phyloP scores from a whole-genome alignment of 768 basidiomycete genomes.

The Panus rudis region DNA sequence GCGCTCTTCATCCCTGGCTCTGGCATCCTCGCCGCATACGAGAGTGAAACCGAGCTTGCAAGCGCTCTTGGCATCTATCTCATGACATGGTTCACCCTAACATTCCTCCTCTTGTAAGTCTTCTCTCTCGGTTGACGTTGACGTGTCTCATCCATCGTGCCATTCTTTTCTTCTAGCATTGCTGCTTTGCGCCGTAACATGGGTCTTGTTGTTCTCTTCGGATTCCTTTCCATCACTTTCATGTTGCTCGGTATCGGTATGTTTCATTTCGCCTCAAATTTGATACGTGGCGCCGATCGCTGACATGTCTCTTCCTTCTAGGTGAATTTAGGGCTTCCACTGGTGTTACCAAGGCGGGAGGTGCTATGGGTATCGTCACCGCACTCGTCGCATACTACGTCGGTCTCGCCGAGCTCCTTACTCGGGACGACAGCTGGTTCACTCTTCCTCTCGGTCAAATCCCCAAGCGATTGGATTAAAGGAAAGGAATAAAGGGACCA shows the following conservation, averaged over 20 bases:
- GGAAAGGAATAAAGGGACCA: too few species aligned
- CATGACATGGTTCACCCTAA: slow-evolving; percentile 66
- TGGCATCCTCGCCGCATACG: slow-evolving; percentile 54
- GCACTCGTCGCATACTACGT: slow-evolving; percentile 42
- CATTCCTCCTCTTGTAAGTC: slow-evolving; percentile 60
- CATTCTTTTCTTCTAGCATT: slow-evolving; percentile 28
- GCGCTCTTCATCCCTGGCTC: slow-evolving; percentile 64
- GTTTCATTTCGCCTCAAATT: slow-evolving; percentile 9
- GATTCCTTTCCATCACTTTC: slow-evolving; percentile 50
- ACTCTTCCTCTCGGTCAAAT: slow-evolving; percentile 32
- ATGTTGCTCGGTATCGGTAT: slow-evolving; percentile 35
- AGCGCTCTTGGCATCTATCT: slow-evolving; percentile 72
- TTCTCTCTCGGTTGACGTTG: background rate
- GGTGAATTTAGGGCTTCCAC: slow-evolving; percentile 14
- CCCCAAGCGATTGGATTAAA: slow-evolving; percentile 17
- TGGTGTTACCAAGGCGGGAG: slow-evolving; percentile 31
- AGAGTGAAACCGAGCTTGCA: slow-evolving; percentile 29
- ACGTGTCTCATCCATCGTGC: background rate
- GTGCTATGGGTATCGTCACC: slow-evolving; percentile 38
- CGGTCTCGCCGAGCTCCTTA: slow-evolving; percentile 36
- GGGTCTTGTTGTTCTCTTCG: slow-evolving; percentile 42
- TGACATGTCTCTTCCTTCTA: slow-evolving; percentile 4
- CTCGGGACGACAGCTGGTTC: slow-evolving; percentile 32
- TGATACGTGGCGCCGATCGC: background rate
- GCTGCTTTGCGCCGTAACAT: slow-evolving; percentile 46